phyloP scores from a whole-genome alignment of 768 basidiomycete genomes.

The Termitomyces titanicus region DNA sequence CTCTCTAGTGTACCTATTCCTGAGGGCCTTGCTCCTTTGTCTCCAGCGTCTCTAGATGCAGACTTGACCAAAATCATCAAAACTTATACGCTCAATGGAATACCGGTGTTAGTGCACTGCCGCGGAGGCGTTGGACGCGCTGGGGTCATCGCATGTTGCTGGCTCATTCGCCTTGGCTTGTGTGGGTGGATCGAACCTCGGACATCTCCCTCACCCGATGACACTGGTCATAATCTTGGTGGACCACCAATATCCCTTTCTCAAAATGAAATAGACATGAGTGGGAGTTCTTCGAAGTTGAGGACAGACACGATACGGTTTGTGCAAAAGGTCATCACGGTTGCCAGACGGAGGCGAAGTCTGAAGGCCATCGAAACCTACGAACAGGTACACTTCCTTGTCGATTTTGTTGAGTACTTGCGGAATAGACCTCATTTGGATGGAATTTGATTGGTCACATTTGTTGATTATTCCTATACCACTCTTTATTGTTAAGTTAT shows the following conservation, averaged over 20 bases:
- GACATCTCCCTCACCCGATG: neutral
- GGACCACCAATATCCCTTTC: neutral
- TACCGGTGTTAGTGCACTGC: slow-evolving; percentile 81
- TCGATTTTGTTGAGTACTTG: slow-evolving; percentile 70
- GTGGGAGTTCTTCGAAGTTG: neutral
- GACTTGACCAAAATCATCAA: slow-evolving; percentile 65
- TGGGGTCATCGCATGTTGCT: slow-evolving; percentile 87
- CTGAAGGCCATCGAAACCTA: slow-evolving; percentile 91
- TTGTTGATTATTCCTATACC: neutral
- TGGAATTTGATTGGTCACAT: neutral
- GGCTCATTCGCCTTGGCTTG: slow-evolving; percentile 90
- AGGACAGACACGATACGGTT: slow-evolving; percentile 54
- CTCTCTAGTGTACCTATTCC: slow-evolving; percentile 71
- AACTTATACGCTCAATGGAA: slow-evolving; percentile 69
- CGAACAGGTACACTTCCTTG: slow-evolving; percentile 85
- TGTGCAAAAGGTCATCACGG: slow-evolving; percentile 68
- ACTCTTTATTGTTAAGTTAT: slow-evolving; percentile 12
- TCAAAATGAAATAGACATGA: neutral
- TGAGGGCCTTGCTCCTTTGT: slow-evolving; percentile 81
- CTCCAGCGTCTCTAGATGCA: slow-evolving; percentile 52
- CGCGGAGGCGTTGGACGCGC: slow-evolving; percentile 93
- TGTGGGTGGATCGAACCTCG: slow-evolving; percentile 57
- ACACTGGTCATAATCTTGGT: neutral
- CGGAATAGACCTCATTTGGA: slow-evolving; percentile 10
- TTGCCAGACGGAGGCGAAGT: slow-evolving; percentile 74